Evolutionary conservation across 2,329 filamentous ascomycete genomes (phyloP).

Genomic region (Arachnopeziza araneosa): DNA sequence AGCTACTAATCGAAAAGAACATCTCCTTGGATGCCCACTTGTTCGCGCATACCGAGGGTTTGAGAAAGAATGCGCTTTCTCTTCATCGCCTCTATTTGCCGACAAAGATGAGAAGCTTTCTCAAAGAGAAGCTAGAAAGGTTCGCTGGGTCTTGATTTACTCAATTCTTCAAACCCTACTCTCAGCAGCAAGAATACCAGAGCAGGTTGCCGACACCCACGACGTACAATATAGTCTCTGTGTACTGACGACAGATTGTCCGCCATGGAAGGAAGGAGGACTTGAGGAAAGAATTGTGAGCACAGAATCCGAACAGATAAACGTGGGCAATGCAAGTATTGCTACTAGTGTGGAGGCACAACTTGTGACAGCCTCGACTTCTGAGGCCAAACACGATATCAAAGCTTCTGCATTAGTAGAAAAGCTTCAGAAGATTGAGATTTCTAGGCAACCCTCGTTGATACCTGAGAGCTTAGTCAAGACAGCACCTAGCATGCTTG

Average conservation of each 20-base stretch:
- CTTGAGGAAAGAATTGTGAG: constrained; percentile 15
- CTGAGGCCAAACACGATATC: constrained; percentile 38
- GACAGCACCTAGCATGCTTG: constrained; percentile 27
- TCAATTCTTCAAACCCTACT: constrained; percentile 66
- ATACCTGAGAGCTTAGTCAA: constrained; percentile 22
- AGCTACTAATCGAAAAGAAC: constrained; percentile 41
- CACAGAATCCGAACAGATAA: constrained; percentile 19
- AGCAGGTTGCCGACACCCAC: constrained; percentile 53
- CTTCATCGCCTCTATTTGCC: constrained; percentile 38
- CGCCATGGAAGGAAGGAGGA: constrained; percentile 23
- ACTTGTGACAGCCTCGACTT: neutral
- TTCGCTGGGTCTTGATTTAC: constrained; percentile 75
- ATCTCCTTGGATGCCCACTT: constrained; percentile 41
- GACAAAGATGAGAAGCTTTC: constrained; percentile 54
- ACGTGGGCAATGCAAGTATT: constrained; percentile 8
- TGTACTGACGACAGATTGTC: constrained; percentile 20
- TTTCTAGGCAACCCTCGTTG: constrained; percentile 13
- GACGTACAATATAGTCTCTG: constrained; percentile 49
- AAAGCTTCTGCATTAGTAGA: constrained; percentile 43
- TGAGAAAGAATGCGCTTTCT: constrained; percentile 52
- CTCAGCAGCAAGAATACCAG: constrained; percentile 54
- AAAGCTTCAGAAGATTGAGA: constrained; percentile 5
- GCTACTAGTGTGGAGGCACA: neutral
- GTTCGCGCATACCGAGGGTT: constrained; percentile 66
- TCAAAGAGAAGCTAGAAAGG: constrained; percentile 64